phyloP scores from a whole-genome alignment of 2,329 filamentous ascomycete species.

The Aspergillus luchuensis region DNA sequence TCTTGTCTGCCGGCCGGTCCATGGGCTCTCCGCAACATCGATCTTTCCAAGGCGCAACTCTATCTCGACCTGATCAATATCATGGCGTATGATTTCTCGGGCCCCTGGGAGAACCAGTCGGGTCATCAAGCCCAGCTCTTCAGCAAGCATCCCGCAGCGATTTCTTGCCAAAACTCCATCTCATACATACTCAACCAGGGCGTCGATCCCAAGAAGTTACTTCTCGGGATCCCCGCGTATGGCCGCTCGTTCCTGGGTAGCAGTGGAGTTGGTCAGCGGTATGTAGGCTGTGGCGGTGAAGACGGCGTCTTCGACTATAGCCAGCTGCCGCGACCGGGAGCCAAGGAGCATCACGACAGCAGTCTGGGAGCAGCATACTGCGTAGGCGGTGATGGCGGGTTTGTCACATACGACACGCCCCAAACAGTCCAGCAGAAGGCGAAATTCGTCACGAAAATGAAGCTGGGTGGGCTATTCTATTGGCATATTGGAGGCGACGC shows the following conservation, averaged over 20 bases:
- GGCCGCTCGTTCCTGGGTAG: constrained; percentile 73
- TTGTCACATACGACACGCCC: constrained; percentile 78
- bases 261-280: constrained; percentile 65
- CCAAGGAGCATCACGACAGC: constrained; percentile 69
- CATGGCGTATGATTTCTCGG: constrained; percentile 78
- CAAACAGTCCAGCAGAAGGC: constrained; percentile 76
- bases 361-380: constrained; percentile 70
- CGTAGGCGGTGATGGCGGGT: constrained; percentile 69
- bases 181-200: constrained; percentile 66
- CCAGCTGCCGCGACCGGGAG: constrained; percentile 62
- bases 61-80: constrained; percentile 77
- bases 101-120: constrained; percentile 66
- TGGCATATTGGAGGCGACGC: constrained; percentile 77
- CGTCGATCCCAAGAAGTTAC: constrained; percentile 70
- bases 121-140: constrained; percentile 79
- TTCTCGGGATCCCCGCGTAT: constrained; percentile 74
- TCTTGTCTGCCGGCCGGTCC: constrained; percentile 70
- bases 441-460: constrained; percentile 69
- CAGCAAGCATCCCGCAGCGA: constrained; percentile 39
- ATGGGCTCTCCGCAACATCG: constrained; percentile 68
- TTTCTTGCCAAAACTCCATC: constrained; percentile 67
- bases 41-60: constrained; percentile 62
- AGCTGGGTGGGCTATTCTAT: constrained; percentile 76
- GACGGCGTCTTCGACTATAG: constrained; percentile 75
- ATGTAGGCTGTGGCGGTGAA: constrained; percentile 55